Evolutionary conservation across 208 protist genomes (phyloP), one percentile per base, ranked within the genome.

Genomic region (Leishmania major): DNA sequence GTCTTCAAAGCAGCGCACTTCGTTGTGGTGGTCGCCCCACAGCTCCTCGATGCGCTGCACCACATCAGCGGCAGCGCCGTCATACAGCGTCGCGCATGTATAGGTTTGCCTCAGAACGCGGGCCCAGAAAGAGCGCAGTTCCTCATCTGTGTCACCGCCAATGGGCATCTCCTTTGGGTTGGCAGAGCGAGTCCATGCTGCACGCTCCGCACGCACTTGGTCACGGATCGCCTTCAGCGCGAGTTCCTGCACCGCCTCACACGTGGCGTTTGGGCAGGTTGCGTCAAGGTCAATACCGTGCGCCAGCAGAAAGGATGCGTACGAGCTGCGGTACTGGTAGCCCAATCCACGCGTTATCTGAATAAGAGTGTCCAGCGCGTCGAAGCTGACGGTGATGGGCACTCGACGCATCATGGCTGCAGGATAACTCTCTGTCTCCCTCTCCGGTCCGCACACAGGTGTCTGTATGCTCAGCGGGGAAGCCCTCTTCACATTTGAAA

Each of bases 281-380:
- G 78, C 43, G 8, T 78, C 55, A 6, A 80, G 51, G 57, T 78
- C 71, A 22, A 90, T 47, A 19, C 85, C 86, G 71, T 87, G 84
- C 17, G 83, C 15, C 37, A 59, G 47, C n/a, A 96, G 83, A 51
- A 92, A 95, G 3, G 87, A 31, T 17, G 45, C 3, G n/a, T 92
- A 88, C 45, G 87, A 84, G 35, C 64, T 71, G 73, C 60, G 82
- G 79, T 95, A 97, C 84, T 97, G 93, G 74, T 84, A 80, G 37
- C 92, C 93, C 1, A 91, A 66, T n/a, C 91, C 88, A 28, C 71
- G 79, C 8, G 80, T 83, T 51, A 97, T 82, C 25, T 76, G 78
- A 31, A 97, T 83, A 5, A 97, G 72, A 7, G 93, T 94, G 19
- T 83, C 84, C 37, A 95, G 81, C 0, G 93, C 88, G 53, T 97